Base-by-base conservation (phyloP, 2,329 filamentous ascomycete genomes). In the Pyrenophora seminiperda region DNA sequence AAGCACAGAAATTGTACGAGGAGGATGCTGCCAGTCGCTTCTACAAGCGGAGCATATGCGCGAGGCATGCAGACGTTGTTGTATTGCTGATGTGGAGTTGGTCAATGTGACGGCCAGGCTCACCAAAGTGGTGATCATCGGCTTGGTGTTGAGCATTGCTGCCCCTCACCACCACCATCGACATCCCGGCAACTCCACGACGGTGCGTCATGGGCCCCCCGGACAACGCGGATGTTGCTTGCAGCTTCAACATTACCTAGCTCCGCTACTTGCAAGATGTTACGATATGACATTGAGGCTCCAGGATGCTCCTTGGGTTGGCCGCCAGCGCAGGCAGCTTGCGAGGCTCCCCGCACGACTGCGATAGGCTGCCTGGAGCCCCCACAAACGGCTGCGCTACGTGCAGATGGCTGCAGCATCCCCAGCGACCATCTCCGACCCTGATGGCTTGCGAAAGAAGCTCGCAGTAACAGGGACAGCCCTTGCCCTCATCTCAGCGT, bases 61-160 rank as follows among this genome's bases (percentile, higher is more conserved):
- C 2, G 24, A 11, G 24, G 24, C 24, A 11, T 27, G 24, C 10
- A 11, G 9, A 27, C 5, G 24, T 10, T 27, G 42, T 54, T 3
- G 47, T 41, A n/a, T n/a, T n/a, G 34, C 39, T 27, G 36, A 41
- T 29, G 22, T 22, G 29, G 37, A 5, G 37, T 3, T 33, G 14
- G 17, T 15, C 33, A 19, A n/a, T 30, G 14, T 33, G 37, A 38
- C 22, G 38, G 46, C 18, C 6, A 15, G 42, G 47, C 36, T 17
- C n/a, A 19, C 13, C 14, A 18, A 24, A 47, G 20, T 18, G 39
- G 18, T 30, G 47, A 54, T 50, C 30, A 17, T 31, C 14, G 14
- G 33, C 36, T 32, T 54, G 51, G 46, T 54, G 51, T 54, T 47
- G 51, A 54, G 24, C 17, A 36, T 36, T 18, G 33, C 33, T 17